Conservation (phyloP, 306 rosid genomes). For the Argentina anserina region DNA sequence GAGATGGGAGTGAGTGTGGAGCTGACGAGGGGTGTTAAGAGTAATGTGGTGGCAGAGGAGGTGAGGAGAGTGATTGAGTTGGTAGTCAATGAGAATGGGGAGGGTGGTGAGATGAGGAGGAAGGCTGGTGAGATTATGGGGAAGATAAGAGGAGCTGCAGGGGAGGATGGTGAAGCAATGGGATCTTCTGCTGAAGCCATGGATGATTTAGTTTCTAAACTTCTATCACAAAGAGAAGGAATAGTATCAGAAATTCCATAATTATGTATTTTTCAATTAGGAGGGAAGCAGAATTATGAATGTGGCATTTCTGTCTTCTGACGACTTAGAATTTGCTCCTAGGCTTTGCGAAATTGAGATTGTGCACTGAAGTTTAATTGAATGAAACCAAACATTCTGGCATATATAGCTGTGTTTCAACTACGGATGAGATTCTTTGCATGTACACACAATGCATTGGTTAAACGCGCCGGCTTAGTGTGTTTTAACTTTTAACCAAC, state of each 20-base stretch:
- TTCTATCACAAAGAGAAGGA: conserved; percentile 8
- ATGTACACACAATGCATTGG: too few species aligned
- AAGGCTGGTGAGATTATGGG: conserved; percentile 35
- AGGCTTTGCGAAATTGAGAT: too few species aligned
- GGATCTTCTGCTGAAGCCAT: conserved; percentile 41
- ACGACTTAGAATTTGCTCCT: too few species aligned
- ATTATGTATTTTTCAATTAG: too few species aligned
- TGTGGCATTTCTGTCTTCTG: too few species aligned
- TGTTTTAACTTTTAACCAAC: too few species aligned
- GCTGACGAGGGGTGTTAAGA: conserved; percentile 44
- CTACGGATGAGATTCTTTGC: too few species aligned
- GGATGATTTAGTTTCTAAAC: conserved; percentile 35
- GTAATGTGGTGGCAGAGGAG: conserved; percentile 8
- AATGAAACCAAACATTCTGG: too few species aligned
- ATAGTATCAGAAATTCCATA: background rate
- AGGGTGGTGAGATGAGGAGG: conserved; percentile 50
- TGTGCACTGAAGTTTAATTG: too few species aligned
- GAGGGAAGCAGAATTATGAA: too few species aligned
- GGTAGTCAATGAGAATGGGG: conserved; percentile 38
- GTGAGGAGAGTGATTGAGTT: conserved; percentile 53
- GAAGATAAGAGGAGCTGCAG: conserved; percentile 33
- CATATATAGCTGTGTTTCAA: too few species aligned
- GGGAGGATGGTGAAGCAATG: conserved; percentile 24
- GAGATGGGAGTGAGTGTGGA: conserved; percentile 65
- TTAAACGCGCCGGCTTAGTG: too few species aligned